Percentiles rank a stretch among this genome's conserved stretches.
Conservation (phyloP, 331 rosid genomes). For the Arachis monticola region DNA sequence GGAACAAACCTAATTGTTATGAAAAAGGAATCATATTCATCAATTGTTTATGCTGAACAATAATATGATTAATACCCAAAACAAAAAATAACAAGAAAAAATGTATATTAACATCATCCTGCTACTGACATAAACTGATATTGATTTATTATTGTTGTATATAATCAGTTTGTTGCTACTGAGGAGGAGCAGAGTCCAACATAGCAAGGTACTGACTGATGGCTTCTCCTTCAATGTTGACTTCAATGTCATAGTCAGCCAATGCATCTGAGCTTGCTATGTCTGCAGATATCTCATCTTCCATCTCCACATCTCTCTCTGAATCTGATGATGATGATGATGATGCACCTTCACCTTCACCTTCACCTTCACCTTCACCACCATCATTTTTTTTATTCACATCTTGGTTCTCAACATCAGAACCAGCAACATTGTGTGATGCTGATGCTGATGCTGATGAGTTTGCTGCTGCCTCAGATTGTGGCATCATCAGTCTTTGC, state of each 20-base stretch:
- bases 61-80: no score
- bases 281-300: conserved; percentile 74
- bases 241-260: conserved; percentile 86
- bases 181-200: conserved; percentile 43
- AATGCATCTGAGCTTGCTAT: conserved; percentile 64
- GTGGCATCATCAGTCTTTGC: conserved; percentile 50
- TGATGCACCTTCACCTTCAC: conserved; percentile 5
- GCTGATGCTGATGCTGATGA: conserved; percentile 54
- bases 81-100: no score
- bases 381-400: background rate
- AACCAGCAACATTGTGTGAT: conserved; percentile 33
- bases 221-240: conserved; percentile 77
- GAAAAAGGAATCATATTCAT: no score
- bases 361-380: conserved; percentile 36
- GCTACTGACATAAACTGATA: conserved; percentile 15
- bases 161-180: background rate
- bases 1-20: no score
- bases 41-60: no score
- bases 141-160: background rate
- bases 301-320: conserved; percentile 82
- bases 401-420: conserved; percentile 27
- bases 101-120: background rate
- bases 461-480: conserved; percentile 34
- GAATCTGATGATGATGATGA: background rate
- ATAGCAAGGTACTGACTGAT: conserved; percentile 62